Evolutionary conservation across 2,329 filamentous ascomycete species (phyloP), one percentile per base, ranked within the genome.

Genomic region (Talaromyces sp.): DNA sequence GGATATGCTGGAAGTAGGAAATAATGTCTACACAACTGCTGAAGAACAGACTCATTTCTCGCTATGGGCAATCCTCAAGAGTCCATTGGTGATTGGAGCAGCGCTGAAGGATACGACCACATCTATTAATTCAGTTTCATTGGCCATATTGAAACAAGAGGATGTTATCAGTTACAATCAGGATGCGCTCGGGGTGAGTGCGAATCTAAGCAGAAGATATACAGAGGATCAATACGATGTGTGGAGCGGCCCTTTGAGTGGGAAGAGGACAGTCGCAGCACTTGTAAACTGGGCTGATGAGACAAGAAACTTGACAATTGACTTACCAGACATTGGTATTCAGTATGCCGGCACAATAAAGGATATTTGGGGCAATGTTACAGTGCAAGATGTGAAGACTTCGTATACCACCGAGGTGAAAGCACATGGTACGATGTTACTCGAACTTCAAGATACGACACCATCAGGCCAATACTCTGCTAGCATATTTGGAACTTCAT

Each of bases 131-230:
- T 64, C 72, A 0, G 71, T 73, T 0, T 84, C 83, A 0, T 69
- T 85, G 14, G 73, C 73, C 6, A 74, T 84, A 16, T 71, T 84
- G 56, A 76, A 75, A 1, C 87, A 87, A 72, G 75, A 79, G 31
- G 85, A 86, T 63, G 80, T 86, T 24, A 83, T 88, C 27, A 81
- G 81, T 0, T 83, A 86, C 70, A 87, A 87, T 68, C 85, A 88
- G 68, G 86, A 88, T 69, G 66, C 80, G 0, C 72, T 87, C 0
- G 84, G 80, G 0, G 74, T 81, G 62, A 83, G 85, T 52, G 84
- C 85, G 0, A 77, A 77, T n/a, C 74, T 89, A 1, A 72, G 81
- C 1, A 74, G 82, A 4, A 77, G 83, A 5, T 81, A 81, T 69
- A 81, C 82, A 0, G 79, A 82, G 24, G 79, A 82, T 33, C 78